Percentiles rank a stretch among this genome's conserved stretches.
Conservation (phyloP, 2,329 filamentous ascomycete species). For the Fusarium fracticaudum region DNA sequence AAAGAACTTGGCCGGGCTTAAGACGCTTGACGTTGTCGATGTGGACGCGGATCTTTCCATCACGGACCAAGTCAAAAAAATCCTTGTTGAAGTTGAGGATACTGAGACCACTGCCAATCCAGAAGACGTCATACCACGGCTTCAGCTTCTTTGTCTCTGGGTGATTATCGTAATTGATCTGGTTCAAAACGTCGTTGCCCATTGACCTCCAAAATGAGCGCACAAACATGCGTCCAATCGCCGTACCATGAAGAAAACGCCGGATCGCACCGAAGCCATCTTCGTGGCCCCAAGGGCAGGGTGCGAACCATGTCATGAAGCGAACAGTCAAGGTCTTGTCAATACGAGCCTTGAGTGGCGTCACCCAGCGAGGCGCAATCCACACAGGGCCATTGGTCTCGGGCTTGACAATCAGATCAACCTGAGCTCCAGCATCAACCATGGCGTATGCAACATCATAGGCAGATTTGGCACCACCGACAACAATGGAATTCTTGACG, state of each 20-base stretch:
- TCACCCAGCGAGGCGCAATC: background rate
- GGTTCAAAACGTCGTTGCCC: constrained; percentile 54
- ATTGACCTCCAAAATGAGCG: constrained; percentile 58
- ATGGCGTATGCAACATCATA: constrained; percentile 65
- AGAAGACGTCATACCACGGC: constrained; percentile 53
- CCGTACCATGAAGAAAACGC: background rate
- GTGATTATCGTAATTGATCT: constrained; percentile 56
- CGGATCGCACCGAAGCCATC: background rate
- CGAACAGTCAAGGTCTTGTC: background rate
- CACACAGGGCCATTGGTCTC: constrained; percentile 1
- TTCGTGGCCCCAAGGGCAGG: background rate
- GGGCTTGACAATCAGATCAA: background rate
- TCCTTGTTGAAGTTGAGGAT: constrained; percentile 63
- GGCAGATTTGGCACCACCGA: constrained; percentile 67
- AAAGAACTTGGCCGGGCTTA: constrained; percentile 49
- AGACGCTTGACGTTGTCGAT: constrained; percentile 57
- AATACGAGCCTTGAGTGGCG: background rate
- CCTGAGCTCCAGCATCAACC: constrained; percentile 46
- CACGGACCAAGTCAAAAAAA: constrained; percentile 60
- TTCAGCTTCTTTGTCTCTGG: constrained; percentile 51
- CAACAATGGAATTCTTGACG: constrained; percentile 52
- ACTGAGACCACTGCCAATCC: constrained; percentile 59
- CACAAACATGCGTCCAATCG: background rate
- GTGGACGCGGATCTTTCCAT: constrained; percentile 58
- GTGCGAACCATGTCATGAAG: constrained; percentile 1